A percentile compares a stretch with the other conserved stretches of the same genome.
phyloP scores from a whole-genome alignment of 306 rosid genomes.

The Trifolium pratense region DNA sequence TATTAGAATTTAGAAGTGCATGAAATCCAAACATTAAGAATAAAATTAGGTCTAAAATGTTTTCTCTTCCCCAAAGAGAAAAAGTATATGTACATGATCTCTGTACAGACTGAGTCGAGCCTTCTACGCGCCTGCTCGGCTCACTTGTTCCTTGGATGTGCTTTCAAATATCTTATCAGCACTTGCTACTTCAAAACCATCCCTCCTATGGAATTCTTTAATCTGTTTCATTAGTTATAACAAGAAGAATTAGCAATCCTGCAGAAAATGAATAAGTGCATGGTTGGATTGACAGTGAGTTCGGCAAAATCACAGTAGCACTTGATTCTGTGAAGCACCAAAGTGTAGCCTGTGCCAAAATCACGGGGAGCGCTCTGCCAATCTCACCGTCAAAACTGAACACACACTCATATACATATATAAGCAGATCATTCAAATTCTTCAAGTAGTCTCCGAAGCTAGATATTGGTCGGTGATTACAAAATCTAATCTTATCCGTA shows the following conservation, averaged over 20 bases:
- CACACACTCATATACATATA: not conserved
- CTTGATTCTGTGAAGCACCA: not conserved
- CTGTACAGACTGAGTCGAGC: not conserved
- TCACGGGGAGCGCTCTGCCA: not conserved
- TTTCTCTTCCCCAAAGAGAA: too few species aligned
- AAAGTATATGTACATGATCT: slow-evolving; percentile 4
- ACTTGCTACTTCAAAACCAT: slow-evolving; percentile 95
- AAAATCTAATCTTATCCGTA: not conserved
- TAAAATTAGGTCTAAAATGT: not conserved
- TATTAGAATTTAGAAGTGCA: slow-evolving; percentile 19
- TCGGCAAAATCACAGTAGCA: not conserved
- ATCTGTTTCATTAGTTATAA: slow-evolving; percentile 52
- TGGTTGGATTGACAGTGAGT: not conserved
- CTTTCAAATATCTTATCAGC: slow-evolving; percentile 98
- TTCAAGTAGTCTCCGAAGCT: not conserved
- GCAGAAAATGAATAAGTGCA: not conserved
- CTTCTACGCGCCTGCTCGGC: slow-evolving; percentile 53
- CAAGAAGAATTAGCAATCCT: slow-evolving; percentile 15
- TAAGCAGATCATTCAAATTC: slow-evolving; percentile 1
- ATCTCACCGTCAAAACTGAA: not conserved
- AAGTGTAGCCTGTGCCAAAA: not conserved
- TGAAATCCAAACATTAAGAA: slow-evolving; percentile 14
- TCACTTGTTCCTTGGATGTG: slow-evolving; percentile 81
- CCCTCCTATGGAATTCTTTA: slow-evolving; percentile 85
- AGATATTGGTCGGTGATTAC: not conserved